Evolutionary conservation across 192 early-diverging fungal genomes (phyloP).

Genomic region (Backusella morwellensis): DNA sequence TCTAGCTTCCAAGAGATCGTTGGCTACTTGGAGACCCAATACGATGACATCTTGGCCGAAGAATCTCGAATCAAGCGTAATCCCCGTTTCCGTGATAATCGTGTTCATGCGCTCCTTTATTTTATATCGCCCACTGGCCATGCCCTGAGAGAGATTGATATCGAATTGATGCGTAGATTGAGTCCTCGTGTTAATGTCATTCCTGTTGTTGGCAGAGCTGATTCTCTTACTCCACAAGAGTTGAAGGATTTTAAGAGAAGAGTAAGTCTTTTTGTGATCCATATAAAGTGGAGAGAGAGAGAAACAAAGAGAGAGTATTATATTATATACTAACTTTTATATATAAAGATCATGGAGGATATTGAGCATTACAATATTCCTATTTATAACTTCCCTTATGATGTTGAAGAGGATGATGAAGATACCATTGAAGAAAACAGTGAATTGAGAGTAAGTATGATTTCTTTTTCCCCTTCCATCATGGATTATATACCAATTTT

Average conservation of each 20-base stretch:
- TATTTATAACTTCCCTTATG: constrained; percentile 97
- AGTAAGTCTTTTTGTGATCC: constrained; percentile 1
- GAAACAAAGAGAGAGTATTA: constrained; percentile 25
- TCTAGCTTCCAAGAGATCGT: constrained; percentile 89
- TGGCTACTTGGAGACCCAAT: constrained; percentile 90
- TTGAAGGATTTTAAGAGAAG: constrained; percentile 85
- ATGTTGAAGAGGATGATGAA: constrained; percentile 95
- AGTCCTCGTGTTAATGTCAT: constrained; percentile 94
- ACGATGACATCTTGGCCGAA: constrained; percentile 91
- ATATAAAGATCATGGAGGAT: constrained; percentile 84
- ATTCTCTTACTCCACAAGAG: constrained; percentile 90
- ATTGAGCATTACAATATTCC: constrained; percentile 94
- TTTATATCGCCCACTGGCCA: constrained; percentile 98
- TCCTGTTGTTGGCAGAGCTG: constrained; percentile 91
- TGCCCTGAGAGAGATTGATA: constrained; percentile 91
- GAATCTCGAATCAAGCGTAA: constrained; percentile 84
- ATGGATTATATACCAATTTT: neutral
- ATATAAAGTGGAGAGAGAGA: neutral
- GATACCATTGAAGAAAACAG: constrained; percentile 98
- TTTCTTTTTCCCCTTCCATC: neutral
- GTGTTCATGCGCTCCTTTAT: constrained; percentile 95
- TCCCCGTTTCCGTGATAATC: constrained; percentile 90
- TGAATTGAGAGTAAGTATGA: constrained; percentile 65
- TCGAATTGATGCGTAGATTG: constrained; percentile 90
- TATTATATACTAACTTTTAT: constrained; percentile 43